phyloP scores from a whole-genome alignment of 164 flowering plant species.

The Saururus chinensis region DNA sequence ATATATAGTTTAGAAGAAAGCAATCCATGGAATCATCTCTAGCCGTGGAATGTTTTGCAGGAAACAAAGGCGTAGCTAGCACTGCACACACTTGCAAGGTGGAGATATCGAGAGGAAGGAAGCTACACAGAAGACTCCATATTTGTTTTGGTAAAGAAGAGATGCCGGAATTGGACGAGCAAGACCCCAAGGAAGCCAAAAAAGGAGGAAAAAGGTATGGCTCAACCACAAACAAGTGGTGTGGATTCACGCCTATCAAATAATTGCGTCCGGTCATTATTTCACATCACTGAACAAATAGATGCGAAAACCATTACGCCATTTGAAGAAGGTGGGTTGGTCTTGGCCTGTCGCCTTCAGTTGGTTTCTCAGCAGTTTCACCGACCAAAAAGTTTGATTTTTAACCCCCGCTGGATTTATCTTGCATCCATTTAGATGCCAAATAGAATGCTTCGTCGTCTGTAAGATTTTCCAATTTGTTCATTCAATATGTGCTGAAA shows the following conservation, averaged over 20 bases:
- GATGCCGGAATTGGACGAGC: conserved; percentile 44
- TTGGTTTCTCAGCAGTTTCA: not conserved
- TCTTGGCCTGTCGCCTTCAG: not conserved
- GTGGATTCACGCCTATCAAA: conserved; percentile 18
- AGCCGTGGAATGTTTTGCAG: too few relatives aligned
- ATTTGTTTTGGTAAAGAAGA: conserved; percentile 18
- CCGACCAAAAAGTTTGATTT: not conserved
- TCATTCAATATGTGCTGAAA: too few relatives aligned
- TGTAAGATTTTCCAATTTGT: too few relatives aligned
- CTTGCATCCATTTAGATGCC: too few relatives aligned
- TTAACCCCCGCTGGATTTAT: not conserved
- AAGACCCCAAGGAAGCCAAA: conserved; percentile 15
- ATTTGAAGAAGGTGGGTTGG: conserved; percentile 9
- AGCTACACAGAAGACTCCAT: conserved; percentile 4
- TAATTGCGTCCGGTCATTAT: conserved; percentile 13
- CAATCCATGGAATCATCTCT: not conserved
- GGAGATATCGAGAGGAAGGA: not conserved
- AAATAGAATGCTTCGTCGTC: not conserved
- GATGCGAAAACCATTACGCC: not conserved
- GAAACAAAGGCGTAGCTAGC: too few relatives aligned
- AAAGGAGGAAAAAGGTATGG: conserved; percentile 42
- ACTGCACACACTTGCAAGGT: too few relatives aligned
- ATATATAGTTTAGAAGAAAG: too few relatives aligned
- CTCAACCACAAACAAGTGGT: conserved; percentile 33
- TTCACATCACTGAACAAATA: not conserved